Percentiles rank a stretch among this genome's conserved stretches.
Conservation (phyloP, 1,139 yeast species). For the Geotrichum bryndzae region DNA sequence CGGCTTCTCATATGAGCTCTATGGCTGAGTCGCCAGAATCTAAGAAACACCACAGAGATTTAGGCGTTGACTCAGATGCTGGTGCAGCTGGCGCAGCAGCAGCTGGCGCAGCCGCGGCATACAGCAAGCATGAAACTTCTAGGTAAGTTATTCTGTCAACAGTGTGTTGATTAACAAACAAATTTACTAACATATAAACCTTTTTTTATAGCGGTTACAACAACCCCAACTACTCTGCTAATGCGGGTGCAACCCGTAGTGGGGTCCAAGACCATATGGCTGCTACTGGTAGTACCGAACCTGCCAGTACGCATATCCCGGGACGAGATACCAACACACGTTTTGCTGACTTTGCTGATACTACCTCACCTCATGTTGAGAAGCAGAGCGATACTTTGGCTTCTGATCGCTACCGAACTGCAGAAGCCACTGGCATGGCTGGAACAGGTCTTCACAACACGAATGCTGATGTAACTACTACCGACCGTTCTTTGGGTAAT, state of each 20-base stretch:
- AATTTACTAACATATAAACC: not conserved
- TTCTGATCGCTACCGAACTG: not conserved
- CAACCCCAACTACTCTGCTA: not conserved
- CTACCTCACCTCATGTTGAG: not conserved
- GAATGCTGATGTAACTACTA: not conserved
- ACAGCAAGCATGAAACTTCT: conserved; percentile 6
- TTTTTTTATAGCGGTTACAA: not conserved
- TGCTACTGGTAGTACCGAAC: conserved; percentile 6
- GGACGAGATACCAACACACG: conserved; percentile 5
- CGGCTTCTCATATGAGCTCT: not conserved
- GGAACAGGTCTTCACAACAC: conserved; percentile 8
- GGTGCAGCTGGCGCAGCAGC: conserved; percentile 15
- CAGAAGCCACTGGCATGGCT: conserved; percentile 11
- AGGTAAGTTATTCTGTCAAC: not conserved
- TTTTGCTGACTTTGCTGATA: conserved; percentile 10
- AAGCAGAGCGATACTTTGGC: not conserved
- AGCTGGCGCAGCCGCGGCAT: conserved; percentile 13
- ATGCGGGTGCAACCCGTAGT: not conserved
- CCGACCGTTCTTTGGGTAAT: not conserved
- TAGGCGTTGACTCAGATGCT: conserved; percentile 12
- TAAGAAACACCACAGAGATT: not conserved
- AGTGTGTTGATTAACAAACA: not conserved
- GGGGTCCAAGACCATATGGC: not conserved
- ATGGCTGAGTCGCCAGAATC: conserved; percentile 7
- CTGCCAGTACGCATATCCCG: conserved; percentile 3